Conservation (phyloP, 2,329 filamentous ascomycete species). For the Fusarium dlaminii region DNA sequence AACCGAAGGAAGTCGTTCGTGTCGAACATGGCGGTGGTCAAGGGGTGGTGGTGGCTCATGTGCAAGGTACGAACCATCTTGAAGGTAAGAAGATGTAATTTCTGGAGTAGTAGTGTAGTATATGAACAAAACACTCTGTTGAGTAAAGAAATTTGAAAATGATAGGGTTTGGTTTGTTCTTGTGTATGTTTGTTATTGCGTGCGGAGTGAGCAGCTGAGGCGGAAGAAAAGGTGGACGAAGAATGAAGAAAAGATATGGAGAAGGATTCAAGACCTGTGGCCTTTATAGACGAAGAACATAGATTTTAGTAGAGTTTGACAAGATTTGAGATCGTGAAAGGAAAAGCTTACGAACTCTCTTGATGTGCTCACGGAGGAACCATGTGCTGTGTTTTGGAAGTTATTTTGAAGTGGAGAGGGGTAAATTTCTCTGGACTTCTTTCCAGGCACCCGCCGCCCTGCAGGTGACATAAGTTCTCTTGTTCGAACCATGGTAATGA, state of each 20-base stretch:
- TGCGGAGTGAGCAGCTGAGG: neutral
- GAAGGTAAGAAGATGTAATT: neutral
- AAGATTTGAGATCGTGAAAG: neutral
- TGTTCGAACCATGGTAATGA: neutral
- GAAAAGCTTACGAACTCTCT: constrained; percentile 10
- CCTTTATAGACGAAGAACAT: neutral
- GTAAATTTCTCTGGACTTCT: neutral
- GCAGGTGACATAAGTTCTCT: neutral
- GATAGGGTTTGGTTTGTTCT: neutral
- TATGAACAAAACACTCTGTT: neutral
- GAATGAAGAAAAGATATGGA: neutral
- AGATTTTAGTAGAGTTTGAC: neutral
- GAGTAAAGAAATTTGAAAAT: neutral
- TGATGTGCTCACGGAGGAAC: neutral
- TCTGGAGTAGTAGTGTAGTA: neutral
- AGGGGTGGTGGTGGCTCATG: neutral
- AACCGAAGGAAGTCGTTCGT: neutral
- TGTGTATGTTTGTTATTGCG: neutral
- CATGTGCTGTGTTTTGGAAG: neutral
- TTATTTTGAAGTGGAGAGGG: neutral
- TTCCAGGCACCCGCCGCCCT: neutral
- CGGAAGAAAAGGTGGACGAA: neutral
- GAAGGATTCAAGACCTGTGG: too few relatives aligned
- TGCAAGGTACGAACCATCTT: neutral
- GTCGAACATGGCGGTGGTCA: accelerated